Evolutionary conservation across 257 asterid species (phyloP).

Genomic region (Voacanga thouarsii): DNA sequence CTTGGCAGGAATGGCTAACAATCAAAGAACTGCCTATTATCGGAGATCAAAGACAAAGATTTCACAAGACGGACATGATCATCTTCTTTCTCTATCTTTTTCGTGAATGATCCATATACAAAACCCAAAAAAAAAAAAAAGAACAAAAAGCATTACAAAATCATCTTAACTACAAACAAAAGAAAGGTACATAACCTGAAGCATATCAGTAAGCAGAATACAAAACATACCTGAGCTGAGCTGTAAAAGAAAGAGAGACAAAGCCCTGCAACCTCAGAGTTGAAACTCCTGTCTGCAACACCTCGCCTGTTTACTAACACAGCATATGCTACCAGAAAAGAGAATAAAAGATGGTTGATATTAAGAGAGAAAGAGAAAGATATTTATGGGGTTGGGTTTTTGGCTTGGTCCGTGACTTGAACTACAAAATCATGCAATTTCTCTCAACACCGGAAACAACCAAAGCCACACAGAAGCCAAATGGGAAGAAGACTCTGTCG

Average conservation of each 20-base stretch:
- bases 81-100: too few species aligned
- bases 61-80: neutral
- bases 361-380: too few species aligned
- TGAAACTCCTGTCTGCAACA: neutral
- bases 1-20: too few species aligned
- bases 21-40: neutral
- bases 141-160: neutral
- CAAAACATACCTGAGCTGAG: neutral
- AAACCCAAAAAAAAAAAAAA: neutral
- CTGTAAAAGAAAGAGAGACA: too few species aligned
- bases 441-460: neutral
- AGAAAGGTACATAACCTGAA: neutral
- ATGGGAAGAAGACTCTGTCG: neutral
- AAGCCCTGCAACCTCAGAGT: neutral
- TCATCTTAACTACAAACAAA: neutral
- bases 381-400: too few species aligned
- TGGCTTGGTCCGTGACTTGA: neutral
- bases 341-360: neutral
- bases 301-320: neutral
- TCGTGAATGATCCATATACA: too few species aligned
- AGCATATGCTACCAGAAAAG: neutral
- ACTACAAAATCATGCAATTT: neutral
- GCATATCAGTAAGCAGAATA: too few species aligned
- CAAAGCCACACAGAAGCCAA: neutral
- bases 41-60: neutral